phyloP scores from a whole-genome alignment of 495 filamentous ascomycete genomes.

The Trypethelium eluteriae region DNA sequence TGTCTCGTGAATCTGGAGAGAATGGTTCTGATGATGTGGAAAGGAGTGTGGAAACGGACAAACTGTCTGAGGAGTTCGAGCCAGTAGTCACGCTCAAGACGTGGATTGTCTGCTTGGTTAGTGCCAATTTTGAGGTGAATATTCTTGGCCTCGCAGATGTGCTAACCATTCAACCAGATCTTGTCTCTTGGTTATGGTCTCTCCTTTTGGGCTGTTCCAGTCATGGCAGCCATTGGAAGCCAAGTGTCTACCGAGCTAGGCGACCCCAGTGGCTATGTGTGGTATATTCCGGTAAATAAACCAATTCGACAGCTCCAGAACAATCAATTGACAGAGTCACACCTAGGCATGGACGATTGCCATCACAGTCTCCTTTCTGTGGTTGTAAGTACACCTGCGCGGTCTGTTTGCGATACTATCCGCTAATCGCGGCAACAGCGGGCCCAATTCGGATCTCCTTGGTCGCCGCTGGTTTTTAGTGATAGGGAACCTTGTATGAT shows the following conservation, averaged over 20 bases:
- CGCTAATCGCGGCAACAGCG: slow-evolving; percentile 15
- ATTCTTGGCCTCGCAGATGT: neutral
- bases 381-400: neutral
- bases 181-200: slow-evolving; percentile 32
- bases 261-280: slow-evolving; percentile 23
- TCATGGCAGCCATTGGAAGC: slow-evolving; percentile 23
- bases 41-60: neutral
- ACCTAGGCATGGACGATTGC: slow-evolving; percentile 23
- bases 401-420: neutral
- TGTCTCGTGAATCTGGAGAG: neutral
- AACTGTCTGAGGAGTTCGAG: neutral
- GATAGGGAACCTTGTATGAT: slow-evolving; percentile 22
- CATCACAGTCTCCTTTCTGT: slow-evolving; percentile 30
- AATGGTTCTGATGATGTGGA: slow-evolving; percentile 3
- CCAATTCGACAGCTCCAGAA: neutral
- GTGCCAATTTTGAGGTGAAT: neutral
- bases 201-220: slow-evolving; percentile 35
- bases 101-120: slow-evolving; percentile 22
- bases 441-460: slow-evolving; percentile 29
- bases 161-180: slow-evolving; percentile 19
- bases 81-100: slow-evolving; percentile 23
- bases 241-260: slow-evolving; percentile 29
- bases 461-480: slow-evolving; percentile 28
- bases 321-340: neutral
- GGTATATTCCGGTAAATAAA: slow-evolving; percentile 25